phyloP scores from a whole-genome alignment of 169 alveolate species.

The Plasmodium vivax region DNA sequence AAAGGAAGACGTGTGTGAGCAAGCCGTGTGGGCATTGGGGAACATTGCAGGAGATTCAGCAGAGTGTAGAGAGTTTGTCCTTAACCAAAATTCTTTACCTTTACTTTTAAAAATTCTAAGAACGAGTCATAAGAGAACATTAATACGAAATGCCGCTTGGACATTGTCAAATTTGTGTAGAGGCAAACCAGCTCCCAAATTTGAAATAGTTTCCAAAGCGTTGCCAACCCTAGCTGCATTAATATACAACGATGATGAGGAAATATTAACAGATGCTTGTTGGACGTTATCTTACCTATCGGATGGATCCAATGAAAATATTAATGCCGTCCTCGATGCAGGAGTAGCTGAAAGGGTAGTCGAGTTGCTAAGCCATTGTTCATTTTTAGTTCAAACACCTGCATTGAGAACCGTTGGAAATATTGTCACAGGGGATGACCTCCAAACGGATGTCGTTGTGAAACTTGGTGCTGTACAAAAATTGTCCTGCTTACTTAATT shows the following conservation, averaged over 20 bases:
- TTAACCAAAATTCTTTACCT: conserved; percentile 90
- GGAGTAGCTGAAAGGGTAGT: conserved; percentile 94
- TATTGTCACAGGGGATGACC: conserved; percentile 96
- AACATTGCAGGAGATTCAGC: conserved; percentile 98
- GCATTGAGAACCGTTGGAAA: conserved; percentile 98
- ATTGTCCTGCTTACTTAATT: conserved; percentile 87
- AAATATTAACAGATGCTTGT: conserved; percentile 92
- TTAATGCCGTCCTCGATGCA: conserved; percentile 90
- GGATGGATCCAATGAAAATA: conserved; percentile 94
- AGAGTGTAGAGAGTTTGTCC: conserved; percentile 92
- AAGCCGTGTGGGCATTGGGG: conserved; percentile 98
- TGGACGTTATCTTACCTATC: conserved; percentile 96
- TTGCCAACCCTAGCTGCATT: conserved; percentile 91
- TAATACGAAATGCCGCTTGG: conserved; percentile 97
- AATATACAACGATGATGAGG: conserved; percentile 88
- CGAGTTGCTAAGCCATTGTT: conserved; percentile 89
- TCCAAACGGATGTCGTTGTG: conserved; percentile 95
- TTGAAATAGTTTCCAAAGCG: conserved; percentile 88
- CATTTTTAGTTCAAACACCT: conserved; percentile 94
- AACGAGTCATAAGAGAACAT: conserved; percentile 89
- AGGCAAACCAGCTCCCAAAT: conserved; percentile 94
- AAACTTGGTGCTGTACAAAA: conserved; percentile 92
- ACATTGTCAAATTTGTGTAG: conserved; percentile 95
- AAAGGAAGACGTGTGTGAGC: conserved; percentile 95
- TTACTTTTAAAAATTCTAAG: conserved; percentile 86